These are phyloP conservation scores for Beauveria australis DNA, from an alignment of 2,329 filamentous ascomycete species.

Conservation along the genomic window DNA sequence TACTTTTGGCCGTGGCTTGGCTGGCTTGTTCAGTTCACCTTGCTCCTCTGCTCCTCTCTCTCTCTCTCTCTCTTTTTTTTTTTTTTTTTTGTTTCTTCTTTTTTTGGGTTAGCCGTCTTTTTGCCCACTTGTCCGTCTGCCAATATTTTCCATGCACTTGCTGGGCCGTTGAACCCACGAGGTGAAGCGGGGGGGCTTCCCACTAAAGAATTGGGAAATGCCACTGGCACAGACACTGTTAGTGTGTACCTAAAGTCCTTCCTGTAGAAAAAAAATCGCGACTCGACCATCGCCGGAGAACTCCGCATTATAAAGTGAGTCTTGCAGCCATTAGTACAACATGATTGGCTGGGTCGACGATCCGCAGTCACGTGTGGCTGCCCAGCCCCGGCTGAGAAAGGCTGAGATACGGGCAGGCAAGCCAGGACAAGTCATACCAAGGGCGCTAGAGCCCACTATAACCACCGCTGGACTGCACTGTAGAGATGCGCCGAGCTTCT, in stretches of 20 bases:
- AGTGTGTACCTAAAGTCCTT: neutral
- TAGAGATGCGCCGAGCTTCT: neutral
- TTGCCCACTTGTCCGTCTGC: neutral
- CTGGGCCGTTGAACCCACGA: constrained; percentile 6
- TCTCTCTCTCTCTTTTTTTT: neutral
- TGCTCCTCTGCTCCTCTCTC: neutral
- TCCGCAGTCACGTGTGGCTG: constrained; percentile 4
- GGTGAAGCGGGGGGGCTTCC: neutral
- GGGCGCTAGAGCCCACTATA: neutral
- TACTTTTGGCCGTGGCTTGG: constrained; percentile 1
- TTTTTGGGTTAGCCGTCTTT: neutral
- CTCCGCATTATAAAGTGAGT: neutral
- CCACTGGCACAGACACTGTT: neutral
- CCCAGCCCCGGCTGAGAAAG: neutral
- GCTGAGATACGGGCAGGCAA: neutral
- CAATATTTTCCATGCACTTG: neutral
- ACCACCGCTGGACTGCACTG: neutral
- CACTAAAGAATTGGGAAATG: neutral
- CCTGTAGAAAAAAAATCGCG: neutral
- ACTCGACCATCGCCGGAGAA: neutral
- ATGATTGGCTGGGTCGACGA: neutral
- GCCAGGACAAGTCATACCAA: neutral
- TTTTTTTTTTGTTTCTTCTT: neutral
- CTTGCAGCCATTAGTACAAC: neutral
- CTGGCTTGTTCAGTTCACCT: neutral